Evolutionary conservation across 1,284 basidiomycete genomes (phyloP).

Genomic region (Pseudozyma thailandica): DNA sequence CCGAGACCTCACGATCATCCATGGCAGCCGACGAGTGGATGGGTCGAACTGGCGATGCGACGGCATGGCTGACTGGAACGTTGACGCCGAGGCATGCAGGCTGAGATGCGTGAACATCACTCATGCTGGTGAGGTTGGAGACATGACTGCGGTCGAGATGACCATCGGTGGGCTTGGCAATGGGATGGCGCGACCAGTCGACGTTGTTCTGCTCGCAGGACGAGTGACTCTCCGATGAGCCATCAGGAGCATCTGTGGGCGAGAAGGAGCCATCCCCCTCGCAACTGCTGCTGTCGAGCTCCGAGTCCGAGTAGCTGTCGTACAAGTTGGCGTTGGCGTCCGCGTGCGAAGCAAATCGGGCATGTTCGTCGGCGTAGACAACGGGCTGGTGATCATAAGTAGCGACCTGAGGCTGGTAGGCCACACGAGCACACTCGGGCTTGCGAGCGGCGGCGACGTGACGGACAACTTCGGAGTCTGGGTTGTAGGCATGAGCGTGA

Average conservation of each 20-base stretch:
- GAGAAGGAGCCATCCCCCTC: slow-evolving; percentile 43
- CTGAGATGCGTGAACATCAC: slow-evolving; percentile 27
- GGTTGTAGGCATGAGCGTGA: slow-evolving; percentile 21
- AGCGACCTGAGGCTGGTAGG: slow-evolving; percentile 37
- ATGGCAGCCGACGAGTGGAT: slow-evolving; percentile 24
- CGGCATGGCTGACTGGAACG: slow-evolving; percentile 17
- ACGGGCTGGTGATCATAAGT: slow-evolving; percentile 20
- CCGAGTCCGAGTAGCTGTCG: slow-evolving; percentile 43
- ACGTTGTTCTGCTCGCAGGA: slow-evolving; percentile 26
- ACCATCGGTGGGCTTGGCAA: slow-evolving; percentile 13
- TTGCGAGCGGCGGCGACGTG: slow-evolving; percentile 36
- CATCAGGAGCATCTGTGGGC: slow-evolving; percentile 29
- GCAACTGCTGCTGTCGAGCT: slow-evolving; percentile 47
- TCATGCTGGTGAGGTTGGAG: slow-evolving; percentile 38
- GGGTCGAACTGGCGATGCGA: slow-evolving; percentile 12
- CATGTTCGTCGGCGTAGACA: slow-evolving; percentile 27
- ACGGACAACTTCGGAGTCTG: slow-evolving; percentile 23
- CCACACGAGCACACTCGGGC: slow-evolving; percentile 21
- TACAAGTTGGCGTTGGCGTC: slow-evolving; percentile 18
- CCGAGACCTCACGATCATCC: slow-evolving; percentile 44
- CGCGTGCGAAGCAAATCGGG: slow-evolving; percentile 11
- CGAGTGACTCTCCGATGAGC: slow-evolving; percentile 13
- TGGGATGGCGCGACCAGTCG: slow-evolving; percentile 37
- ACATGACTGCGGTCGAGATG: slow-evolving; percentile 13
- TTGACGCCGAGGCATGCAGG: slow-evolving; percentile 23